phyloP scores from a whole-genome alignment of 2,329 filamentous ascomycete species.

The Nakataea oryzae region DNA sequence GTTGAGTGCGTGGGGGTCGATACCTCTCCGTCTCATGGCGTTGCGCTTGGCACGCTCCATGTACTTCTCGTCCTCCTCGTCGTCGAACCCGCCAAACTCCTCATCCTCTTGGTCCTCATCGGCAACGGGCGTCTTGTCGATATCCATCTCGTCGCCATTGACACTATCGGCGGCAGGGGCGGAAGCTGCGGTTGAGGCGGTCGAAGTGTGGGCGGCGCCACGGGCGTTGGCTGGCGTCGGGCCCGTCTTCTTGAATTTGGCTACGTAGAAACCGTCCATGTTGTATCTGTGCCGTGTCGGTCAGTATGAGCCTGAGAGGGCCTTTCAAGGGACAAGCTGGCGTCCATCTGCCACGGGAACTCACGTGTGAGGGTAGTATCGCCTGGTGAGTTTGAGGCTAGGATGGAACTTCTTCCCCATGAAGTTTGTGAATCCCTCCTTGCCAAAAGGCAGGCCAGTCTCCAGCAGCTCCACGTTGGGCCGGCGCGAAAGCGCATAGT shows the following conservation, averaged over 20 bases:
- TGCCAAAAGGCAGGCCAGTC: constrained; percentile 81
- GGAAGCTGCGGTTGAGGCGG: constrained; percentile 8
- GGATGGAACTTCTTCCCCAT: constrained; percentile 87
- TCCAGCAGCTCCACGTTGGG: constrained; percentile 92
- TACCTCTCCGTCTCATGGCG: constrained; percentile 60
- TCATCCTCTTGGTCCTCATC: constrained; percentile 36
- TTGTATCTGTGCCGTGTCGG: constrained; percentile 2
- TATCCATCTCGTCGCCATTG: constrained; percentile 29
- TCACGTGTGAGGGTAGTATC: constrained; percentile 78
- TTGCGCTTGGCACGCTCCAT: constrained; percentile 67
- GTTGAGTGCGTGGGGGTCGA: constrained; percentile 55
- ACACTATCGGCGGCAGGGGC: constrained; percentile 8
- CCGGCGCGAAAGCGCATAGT: constrained; percentile 83
- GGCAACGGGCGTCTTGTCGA: constrained; percentile 57
- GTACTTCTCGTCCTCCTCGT: constrained; percentile 60
- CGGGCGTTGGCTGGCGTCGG: constrained; percentile 54
- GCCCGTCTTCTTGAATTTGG: constrained; percentile 89
- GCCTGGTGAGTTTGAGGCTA: constrained; percentile 68
- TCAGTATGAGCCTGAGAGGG: background rate
- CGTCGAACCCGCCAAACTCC: constrained; percentile 64
- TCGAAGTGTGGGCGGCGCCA: constrained; percentile 12
- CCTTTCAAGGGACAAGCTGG: background rate
- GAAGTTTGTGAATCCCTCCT: constrained; percentile 83
- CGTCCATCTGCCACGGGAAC: background rate
- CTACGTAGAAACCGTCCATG: constrained; percentile 92